A percentile compares a stretch with the other conserved stretches of the same genome.
These are phyloP conservation scores for Trichoderma sp. DNA, from an alignment of 2,329 filamentous ascomycete species.

Conservation along the genomic window DNA sequence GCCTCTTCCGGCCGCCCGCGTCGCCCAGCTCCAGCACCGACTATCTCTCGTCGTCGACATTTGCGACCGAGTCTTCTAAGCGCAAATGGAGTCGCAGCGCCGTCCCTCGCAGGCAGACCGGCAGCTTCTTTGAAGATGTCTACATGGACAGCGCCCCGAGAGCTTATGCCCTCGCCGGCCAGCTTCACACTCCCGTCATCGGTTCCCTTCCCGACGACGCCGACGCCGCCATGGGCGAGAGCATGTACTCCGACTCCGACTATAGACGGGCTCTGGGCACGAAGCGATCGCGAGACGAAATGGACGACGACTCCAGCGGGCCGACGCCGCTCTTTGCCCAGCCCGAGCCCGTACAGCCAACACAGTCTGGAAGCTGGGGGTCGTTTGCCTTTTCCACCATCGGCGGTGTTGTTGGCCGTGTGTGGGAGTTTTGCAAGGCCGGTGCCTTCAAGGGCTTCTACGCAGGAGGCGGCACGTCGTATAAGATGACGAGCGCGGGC, in stretches of 20 bases:
- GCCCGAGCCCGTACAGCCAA: slow-evolving; percentile 26
- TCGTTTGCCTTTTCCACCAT: slow-evolving; percentile 59
- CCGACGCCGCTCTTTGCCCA: slow-evolving; percentile 34
- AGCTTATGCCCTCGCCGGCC: slow-evolving; percentile 51
- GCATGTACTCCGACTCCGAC: slow-evolving; percentile 55
- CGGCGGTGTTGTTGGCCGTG: slow-evolving; percentile 67
- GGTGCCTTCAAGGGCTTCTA: slow-evolving; percentile 80
- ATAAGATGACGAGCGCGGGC: slow-evolving; percentile 47
- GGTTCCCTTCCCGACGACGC: slow-evolving; percentile 27
- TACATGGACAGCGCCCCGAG: slow-evolving; percentile 25
- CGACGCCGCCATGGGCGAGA: slow-evolving; percentile 45
- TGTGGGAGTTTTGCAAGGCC: slow-evolving; percentile 77
- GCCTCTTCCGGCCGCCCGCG: slow-evolving; percentile 46
- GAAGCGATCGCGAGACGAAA: slow-evolving; percentile 38
- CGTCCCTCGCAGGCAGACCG: not conserved
- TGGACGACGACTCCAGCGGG: slow-evolving; percentile 33
- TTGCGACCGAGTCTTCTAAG: slow-evolving; percentile 34
- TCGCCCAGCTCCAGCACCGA: slow-evolving; percentile 41
- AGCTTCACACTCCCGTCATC: slow-evolving; percentile 48
- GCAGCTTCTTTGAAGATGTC: slow-evolving; percentile 16
- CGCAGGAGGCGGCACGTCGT: slow-evolving; percentile 75
- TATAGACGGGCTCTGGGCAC: slow-evolving; percentile 53
- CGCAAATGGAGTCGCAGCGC: slow-evolving; percentile 44
- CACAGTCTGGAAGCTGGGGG: slow-evolving; percentile 49
- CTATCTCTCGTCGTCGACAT: slow-evolving; percentile 35